Percentiles rank a stretch among this genome's conserved stretches.
phyloP scores from a whole-genome alignment of 164 flowering plant species.

The Liquidambar formosana region DNA sequence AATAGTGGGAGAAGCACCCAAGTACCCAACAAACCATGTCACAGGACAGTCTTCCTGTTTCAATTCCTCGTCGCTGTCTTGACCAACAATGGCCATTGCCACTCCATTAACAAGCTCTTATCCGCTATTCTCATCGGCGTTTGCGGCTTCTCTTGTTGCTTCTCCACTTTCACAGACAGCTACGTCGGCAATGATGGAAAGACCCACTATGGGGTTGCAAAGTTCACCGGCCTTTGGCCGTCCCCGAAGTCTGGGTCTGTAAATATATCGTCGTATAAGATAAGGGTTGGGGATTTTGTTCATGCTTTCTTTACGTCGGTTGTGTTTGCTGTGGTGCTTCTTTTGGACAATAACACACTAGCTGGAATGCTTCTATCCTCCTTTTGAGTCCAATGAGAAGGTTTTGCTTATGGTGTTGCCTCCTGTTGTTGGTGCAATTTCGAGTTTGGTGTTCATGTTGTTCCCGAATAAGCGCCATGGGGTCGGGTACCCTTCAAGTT shows the following conservation, averaged over 20 bases:
- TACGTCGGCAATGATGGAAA: constrained; percentile 51
- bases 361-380: constrained; percentile 69
- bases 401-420: constrained; percentile 62
- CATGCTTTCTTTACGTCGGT: constrained; percentile 56
- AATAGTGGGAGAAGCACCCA: no score
- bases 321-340: constrained; percentile 55
- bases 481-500: constrained; percentile 62
- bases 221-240: constrained; percentile 65
- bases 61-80: constrained; percentile 77
- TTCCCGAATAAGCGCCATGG: constrained; percentile 85
- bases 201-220: constrained; percentile 64
- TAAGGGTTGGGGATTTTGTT: constrained; percentile 67
- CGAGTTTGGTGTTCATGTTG: constrained; percentile 48
- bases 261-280: constrained; percentile 47
- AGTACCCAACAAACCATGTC: no score
- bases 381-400: constrained; percentile 44
- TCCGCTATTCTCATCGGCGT: constrained; percentile 40
- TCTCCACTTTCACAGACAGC: constrained; percentile 82
- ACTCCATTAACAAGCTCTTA: constrained; percentile 57
- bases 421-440: constrained; percentile 53
- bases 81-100: constrained; percentile 76
- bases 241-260: constrained; percentile 3
- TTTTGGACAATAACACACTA: constrained; percentile 61
- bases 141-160: constrained; percentile 62
- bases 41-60: constrained; percentile 60